Evolutionary conservation across 192 early-diverging fungal species (phyloP).

Genomic region (Coemansia furcata): DNA sequence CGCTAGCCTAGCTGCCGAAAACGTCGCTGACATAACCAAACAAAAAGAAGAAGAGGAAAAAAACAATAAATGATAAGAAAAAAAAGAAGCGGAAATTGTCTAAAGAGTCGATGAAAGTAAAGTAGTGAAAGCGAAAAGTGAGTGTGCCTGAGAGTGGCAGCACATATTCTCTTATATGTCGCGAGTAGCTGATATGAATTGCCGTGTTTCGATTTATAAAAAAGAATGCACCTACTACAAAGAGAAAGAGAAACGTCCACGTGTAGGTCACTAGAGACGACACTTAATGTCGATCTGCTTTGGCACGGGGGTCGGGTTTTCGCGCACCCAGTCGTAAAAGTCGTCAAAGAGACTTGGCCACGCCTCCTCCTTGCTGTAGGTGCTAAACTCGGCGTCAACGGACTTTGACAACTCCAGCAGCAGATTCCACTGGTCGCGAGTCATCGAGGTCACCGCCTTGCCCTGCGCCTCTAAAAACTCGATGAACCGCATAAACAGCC

Average conservation of each 20-base stretch:
- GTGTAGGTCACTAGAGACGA: slow-evolving; percentile 7
- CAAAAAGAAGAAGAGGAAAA: background rate
- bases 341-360: slow-evolving; percentile 51
- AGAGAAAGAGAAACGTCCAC: slow-evolving; percentile 11
- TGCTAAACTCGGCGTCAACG: slow-evolving; percentile 15
- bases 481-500: slow-evolving; percentile 37
- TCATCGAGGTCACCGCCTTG: slow-evolving; percentile 26
- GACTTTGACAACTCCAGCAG: slow-evolving; percentile 34
- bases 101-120: background rate
- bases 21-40: slow-evolving; percentile 27
- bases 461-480: slow-evolving; percentile 30
- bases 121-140: background rate
- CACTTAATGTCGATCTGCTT: background rate
- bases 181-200: background rate
- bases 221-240: background rate
- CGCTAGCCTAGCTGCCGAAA: slow-evolving; percentile 35
- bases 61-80: background rate
- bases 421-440: slow-evolving; percentile 50
- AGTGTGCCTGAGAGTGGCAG: background rate
- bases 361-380: slow-evolving; percentile 45
- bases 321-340: slow-evolving; percentile 34
- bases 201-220: background rate
- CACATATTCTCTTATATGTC: background rate
- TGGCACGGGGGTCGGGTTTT: background rate
- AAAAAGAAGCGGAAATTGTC: slow-evolving; percentile 2